Base-by-base conservation (phyloP, 768 basidiomycete species). In the Hericium coralloides region DNA sequence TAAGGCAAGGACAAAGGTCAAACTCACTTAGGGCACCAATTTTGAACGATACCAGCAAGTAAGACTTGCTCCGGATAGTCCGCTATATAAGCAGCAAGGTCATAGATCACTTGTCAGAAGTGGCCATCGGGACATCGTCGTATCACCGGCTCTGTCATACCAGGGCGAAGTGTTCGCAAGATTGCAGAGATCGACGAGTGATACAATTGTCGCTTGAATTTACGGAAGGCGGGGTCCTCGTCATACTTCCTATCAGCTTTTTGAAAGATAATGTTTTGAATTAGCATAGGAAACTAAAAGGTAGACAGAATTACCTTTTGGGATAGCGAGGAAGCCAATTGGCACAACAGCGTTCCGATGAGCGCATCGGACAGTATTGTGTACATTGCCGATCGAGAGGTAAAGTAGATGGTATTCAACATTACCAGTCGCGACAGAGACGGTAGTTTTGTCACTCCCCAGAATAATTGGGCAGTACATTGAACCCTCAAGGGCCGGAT, bases 51-150 rank as follows among this genome's bases (percentile, higher is more conserved):
- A 2, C 65, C 57, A 0, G 68, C 49, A 0, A 73, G 60, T 50
- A 58, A 62, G 0, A 68, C 70, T 54, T 75, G 73, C 50, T 74
- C 71, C 0, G 73, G 73, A 58, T 74, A 73, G 54, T 74, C 70
- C 0, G 72, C 71, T 52, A 74, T 74, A 56, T 69, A 72, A 6
- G 71, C 69, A 0, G 70, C 71, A 12, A 74, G 60, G 4, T 65
- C 62, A 55, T 61, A 74, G 0, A 73, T 65, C 0, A 61, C 66
- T 4, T 66, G 55, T 0, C 63, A 66, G 57, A 60, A 72, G 49
- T 74, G 70, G 0, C 71, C 68, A 63, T 74, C 72, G 1, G 70
- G 64, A 54, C 70, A 74, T 0, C 49, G 59, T 10, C 68, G 7
- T 43, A 51, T 51, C 2, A 20, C 49, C 2, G 52, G 37, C 2